These are phyloP conservation scores for Nitzschia sp. DNA, from an alignment of 108 stramenopile genomes.

Conservation along the genomic window DNA sequence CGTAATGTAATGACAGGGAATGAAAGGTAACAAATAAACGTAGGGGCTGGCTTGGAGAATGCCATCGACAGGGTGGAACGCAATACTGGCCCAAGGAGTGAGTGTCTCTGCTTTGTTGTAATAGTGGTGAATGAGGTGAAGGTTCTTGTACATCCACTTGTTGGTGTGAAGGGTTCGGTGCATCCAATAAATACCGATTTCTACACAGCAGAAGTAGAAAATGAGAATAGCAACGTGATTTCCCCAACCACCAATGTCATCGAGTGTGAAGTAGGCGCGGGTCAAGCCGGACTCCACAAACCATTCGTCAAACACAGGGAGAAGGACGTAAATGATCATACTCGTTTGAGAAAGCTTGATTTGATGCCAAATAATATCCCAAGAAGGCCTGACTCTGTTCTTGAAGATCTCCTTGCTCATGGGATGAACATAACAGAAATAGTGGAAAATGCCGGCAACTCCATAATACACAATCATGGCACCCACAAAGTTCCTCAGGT, in stretches of 20 bases:
- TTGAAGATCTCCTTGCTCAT: slow-evolving; percentile 44
- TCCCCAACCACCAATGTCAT: slow-evolving; percentile 77
- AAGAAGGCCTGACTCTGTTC: slow-evolving; percentile 43
- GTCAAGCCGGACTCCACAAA: slow-evolving; percentile 81
- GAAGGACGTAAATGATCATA: slow-evolving; percentile 65
- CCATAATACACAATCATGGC: slow-evolving; percentile 65
- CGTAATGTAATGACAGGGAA: slow-evolving; percentile 87
- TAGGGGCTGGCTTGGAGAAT: slow-evolving; percentile 84
- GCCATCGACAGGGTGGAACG: slow-evolving; percentile 89
- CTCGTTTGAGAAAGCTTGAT: slow-evolving; percentile 72
- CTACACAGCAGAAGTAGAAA: slow-evolving; percentile 71
- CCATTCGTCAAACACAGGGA: slow-evolving; percentile 81
- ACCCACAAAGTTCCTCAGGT: slow-evolving; percentile 63
- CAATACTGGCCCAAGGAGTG: slow-evolving; percentile 87
- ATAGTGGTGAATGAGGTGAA: slow-evolving; percentile 77
- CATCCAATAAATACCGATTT: slow-evolving; percentile 89
- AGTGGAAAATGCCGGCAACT: slow-evolving; percentile 57
- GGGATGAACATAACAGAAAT: slow-evolving; percentile 63
- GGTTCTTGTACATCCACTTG: slow-evolving; percentile 84
- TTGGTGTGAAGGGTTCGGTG: slow-evolving; percentile 87
- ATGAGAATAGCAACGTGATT: slow-evolving; percentile 47
- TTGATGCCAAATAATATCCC: slow-evolving; percentile 69
- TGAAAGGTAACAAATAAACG: slow-evolving; percentile 56
- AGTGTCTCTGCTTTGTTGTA: slow-evolving; percentile 84
- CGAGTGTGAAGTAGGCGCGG: slow-evolving; percentile 56